These are phyloP conservation scores for Amoebophrya sp. DNA, from an alignment of 169 alveolate genomes.

Conservation along the genomic window DNA sequence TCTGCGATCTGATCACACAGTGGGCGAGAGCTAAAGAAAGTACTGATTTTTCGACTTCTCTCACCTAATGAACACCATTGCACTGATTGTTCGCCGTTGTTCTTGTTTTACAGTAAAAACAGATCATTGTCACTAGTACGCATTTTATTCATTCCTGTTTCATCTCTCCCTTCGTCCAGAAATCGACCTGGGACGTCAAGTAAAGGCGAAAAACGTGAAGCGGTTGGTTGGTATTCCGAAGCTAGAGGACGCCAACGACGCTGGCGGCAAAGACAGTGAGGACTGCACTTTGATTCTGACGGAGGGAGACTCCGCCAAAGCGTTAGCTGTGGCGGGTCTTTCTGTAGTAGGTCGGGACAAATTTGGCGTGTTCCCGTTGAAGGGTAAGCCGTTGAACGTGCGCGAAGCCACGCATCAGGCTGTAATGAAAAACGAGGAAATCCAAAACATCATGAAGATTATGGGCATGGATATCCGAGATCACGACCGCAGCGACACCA, in stretches of 20 bases:
- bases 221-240: slow-evolving; percentile 90
- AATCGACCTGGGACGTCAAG: slow-evolving; percentile 51
- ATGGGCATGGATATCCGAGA: slow-evolving; percentile 46
- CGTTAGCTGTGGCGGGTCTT: slow-evolving; percentile 96
- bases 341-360: slow-evolving; percentile 93
- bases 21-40: slow-evolving; percentile 59
- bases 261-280: slow-evolving; percentile 81
- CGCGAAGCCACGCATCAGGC: slow-evolving; percentile 91
- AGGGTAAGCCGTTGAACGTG: slow-evolving; percentile 96
- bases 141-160: no score
- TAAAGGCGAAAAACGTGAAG: slow-evolving; percentile 43
- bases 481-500: slow-evolving; percentile 34
- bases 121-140: no score
- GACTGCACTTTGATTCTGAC: slow-evolving; percentile 96
- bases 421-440: slow-evolving; percentile 85
- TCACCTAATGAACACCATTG: no score
- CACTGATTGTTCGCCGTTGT: no score
- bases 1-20: slow-evolving; percentile 63
- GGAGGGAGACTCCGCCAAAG: slow-evolving; percentile 99
- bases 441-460: slow-evolving; percentile 85
- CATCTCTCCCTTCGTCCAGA: no score
- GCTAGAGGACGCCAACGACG: slow-evolving; percentile 87
- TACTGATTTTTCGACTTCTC: no score
- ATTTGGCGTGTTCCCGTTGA: slow-evolving; percentile 97
- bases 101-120: no score